Evolutionary conservation across 441 rosid genomes (phyloP).

Genomic region (Rhodomyrtus psidioides): DNA sequence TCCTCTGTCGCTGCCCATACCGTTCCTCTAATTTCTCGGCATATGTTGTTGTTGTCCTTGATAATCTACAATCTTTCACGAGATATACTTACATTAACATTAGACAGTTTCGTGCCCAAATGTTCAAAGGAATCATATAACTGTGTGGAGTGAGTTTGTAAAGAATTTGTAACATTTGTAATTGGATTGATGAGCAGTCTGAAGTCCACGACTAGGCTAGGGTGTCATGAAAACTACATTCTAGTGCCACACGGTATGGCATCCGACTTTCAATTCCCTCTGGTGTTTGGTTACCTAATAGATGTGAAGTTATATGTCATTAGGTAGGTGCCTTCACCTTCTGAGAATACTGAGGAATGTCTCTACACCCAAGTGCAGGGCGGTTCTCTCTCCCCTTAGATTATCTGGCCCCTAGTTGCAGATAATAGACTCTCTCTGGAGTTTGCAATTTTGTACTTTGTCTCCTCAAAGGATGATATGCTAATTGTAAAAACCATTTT

Average conservation of each 20-base stretch:
- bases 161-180: not conserved
- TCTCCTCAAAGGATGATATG: not conserved
- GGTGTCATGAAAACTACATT: not conserved
- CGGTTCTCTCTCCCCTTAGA: not conserved
- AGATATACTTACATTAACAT: not conserved
- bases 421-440: not conserved
- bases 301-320: not conserved
- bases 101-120: not conserved
- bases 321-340: not conserved
- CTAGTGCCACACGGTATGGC: not conserved
- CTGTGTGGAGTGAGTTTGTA: not conserved
- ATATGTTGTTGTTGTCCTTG: not conserved
- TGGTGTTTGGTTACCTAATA: not conserved
- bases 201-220: not conserved
- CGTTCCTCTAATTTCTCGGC: not conserved
- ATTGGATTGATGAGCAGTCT: not conserved
- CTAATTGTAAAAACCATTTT: not conserved
- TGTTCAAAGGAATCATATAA: not conserved
- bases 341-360: not conserved
- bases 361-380: not conserved
- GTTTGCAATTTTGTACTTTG: not conserved
- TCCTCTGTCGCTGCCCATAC: not conserved
- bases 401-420: not conserved
- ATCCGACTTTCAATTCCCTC: not conserved
- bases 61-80: not conserved